These are phyloP conservation scores for Lactarius vividus DNA, from an alignment of 768 basidiomycete species.

Conservation along the genomic window DNA sequence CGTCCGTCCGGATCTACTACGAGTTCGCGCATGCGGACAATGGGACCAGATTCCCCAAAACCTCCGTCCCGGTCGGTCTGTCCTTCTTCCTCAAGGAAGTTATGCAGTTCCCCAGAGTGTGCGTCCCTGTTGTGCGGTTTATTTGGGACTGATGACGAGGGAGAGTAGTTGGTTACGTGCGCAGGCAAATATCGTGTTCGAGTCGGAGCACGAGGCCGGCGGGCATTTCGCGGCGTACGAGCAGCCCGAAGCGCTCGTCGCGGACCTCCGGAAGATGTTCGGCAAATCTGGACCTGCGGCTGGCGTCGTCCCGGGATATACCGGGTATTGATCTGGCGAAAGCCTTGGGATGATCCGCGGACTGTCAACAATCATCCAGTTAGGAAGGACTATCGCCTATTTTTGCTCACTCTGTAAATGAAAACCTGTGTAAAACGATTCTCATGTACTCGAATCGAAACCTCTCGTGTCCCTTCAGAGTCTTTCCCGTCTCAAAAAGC, in stretches of 20 bases:
- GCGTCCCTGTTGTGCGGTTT: constrained; percentile 27
- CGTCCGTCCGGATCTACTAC: constrained; percentile 36
- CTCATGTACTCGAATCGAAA: too few species aligned
- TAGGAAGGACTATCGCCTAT: too few species aligned
- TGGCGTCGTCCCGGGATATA: not conserved
- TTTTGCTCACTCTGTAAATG: too few species aligned
- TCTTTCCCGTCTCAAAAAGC: too few species aligned
- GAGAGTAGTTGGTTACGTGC: constrained; percentile 28
- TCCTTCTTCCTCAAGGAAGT: constrained; percentile 53
- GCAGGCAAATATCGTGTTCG: constrained; percentile 44
- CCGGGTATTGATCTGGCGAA: not conserved
- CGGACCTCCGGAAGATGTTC: constrained; percentile 11
- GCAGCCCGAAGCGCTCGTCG: not conserved
- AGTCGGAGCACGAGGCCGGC: constrained; percentile 42
- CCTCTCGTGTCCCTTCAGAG: too few species aligned
- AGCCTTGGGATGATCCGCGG: too few species aligned
- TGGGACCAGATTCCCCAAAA: not conserved
- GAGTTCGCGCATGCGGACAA: constrained; percentile 34
- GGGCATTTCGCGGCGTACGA: constrained; percentile 7
- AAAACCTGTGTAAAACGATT: too few species aligned
- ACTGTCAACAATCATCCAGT: too few species aligned
- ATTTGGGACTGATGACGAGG: not conserved
- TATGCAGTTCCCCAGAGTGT: constrained; percentile 37
- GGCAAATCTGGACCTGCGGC: constrained; percentile 11
- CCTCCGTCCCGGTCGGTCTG: constrained; percentile 44